phyloP scores from a whole-genome alignment of 176 grass and related monocot genomes.

The Hordeum marinum region DNA sequence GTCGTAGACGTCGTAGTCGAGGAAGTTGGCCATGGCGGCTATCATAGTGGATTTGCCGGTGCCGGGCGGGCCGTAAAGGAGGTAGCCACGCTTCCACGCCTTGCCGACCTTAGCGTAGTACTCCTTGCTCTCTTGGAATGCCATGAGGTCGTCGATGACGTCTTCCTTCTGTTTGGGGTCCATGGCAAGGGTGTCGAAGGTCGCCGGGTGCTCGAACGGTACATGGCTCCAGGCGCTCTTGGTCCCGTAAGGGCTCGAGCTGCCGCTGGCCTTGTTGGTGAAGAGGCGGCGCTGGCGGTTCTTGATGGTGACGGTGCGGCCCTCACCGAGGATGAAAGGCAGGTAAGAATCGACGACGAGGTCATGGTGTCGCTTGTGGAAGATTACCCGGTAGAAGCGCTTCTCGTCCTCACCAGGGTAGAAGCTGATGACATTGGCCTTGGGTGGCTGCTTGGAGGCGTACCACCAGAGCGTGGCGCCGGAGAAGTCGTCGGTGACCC shows the following conservation, averaged over 20 bases:
- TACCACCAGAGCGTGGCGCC: slow-evolving; percentile 58
- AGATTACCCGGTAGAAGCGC: slow-evolving; percentile 42
- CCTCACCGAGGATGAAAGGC: slow-evolving; percentile 27
- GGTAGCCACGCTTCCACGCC: slow-evolving; percentile 64
- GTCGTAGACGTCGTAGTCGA: slow-evolving; percentile 74
- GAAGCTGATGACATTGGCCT: slow-evolving; percentile 12
- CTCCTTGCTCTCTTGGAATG: slow-evolving; percentile 50
- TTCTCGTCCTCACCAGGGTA: neutral
- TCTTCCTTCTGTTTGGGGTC: slow-evolving; percentile 39
- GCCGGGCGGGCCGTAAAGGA: slow-evolving; percentile 37
- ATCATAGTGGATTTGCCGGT: slow-evolving; percentile 87
- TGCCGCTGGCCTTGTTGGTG: slow-evolving; percentile 44
- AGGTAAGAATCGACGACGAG: slow-evolving; percentile 46
- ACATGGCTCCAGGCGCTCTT: slow-evolving; percentile 49
- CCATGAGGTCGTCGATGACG: slow-evolving; percentile 48
- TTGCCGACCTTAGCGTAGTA: slow-evolving; percentile 69
- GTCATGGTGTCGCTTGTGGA: slow-evolving; percentile 47
- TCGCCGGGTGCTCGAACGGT: slow-evolving; percentile 66
- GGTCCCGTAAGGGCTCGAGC: slow-evolving; percentile 21
- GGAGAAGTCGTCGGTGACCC: slow-evolving; percentile 44
- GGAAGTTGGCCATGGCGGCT: slow-evolving; percentile 66
- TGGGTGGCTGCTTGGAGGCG: neutral
- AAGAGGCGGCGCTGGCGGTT: slow-evolving; percentile 67
- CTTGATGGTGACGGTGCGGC: slow-evolving; percentile 27
- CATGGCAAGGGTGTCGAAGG: slow-evolving; percentile 61